phyloP scores from a whole-genome alignment of 2,329 filamentous ascomycete genomes.

The Exophiala spinifera region DNA sequence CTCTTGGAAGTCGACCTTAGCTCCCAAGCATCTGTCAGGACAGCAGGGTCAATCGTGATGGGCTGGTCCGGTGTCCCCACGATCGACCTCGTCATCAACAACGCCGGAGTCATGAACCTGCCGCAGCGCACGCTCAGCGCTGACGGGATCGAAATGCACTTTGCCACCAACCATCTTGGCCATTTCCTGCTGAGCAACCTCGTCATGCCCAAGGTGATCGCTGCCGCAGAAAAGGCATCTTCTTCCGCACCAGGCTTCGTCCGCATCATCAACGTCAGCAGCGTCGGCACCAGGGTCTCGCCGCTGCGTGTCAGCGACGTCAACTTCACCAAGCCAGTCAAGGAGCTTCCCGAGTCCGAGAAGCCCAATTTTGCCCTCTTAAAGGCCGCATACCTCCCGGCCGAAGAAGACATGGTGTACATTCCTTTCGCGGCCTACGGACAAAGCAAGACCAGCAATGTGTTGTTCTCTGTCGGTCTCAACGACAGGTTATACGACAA shows the following conservation, averaged over 20 bases:
- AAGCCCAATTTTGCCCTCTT: slow-evolving; percentile 8
- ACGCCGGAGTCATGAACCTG: slow-evolving; percentile 41
- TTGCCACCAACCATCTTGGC: slow-evolving; percentile 40
- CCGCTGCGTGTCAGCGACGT: slow-evolving; percentile 36
- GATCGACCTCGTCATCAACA: slow-evolving; percentile 41
- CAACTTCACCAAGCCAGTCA: slow-evolving; percentile 32
- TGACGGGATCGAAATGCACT: slow-evolving; percentile 41
- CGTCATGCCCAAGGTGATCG: slow-evolving; percentile 36
- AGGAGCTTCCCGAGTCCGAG: slow-evolving; percentile 24
- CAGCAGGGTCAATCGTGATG: slow-evolving; percentile 35
- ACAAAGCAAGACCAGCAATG: slow-evolving; percentile 48
- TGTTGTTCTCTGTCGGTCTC: slow-evolving; percentile 43
- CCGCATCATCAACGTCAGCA: slow-evolving; percentile 34
- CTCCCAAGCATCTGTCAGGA: slow-evolving; percentile 34
- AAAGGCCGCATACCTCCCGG: background rate
- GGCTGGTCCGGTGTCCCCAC: slow-evolving; percentile 17
- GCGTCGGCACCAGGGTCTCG: slow-evolving; percentile 27
- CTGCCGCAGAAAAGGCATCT: slow-evolving; percentile 30
- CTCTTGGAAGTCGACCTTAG: slow-evolving; percentile 37
- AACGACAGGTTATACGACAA: slow-evolving; percentile 27
- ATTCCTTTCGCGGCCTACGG: slow-evolving; percentile 42
- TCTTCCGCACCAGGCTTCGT: slow-evolving; percentile 16
- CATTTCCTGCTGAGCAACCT: slow-evolving; percentile 42
- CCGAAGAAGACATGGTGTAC: slow-evolving; percentile 29
- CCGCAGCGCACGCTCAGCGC: slow-evolving; percentile 25